Base-by-base conservation (phyloP, 805 yeast species). In the Pichia nanzhaoensis region DNA sequence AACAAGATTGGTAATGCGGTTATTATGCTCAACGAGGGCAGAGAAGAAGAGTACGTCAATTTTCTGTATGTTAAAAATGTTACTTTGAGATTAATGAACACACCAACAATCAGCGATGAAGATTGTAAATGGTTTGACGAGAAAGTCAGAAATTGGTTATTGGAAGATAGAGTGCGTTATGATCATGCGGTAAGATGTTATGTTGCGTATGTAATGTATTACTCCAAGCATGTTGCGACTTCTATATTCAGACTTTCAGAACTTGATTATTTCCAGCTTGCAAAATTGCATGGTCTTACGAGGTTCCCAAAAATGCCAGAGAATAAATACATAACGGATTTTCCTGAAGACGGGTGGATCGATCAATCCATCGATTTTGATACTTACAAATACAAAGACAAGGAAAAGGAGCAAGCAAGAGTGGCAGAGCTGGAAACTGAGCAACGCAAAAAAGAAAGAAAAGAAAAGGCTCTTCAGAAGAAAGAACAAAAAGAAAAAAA, bases 281-380 rank as follows among this genome's bases (percentile, higher is more conserved):
- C 93, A 1, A 74, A 70, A 51, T 71, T 85, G 68, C 89, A 84
- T 61, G 95, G 96, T 1, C 63, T 93, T 2, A 64, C 86, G 36
- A 72, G 96, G 53, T 65, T 91, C 47, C 99, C 99, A 8, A 78
- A 81, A 54, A 93, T 95, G 98, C 99, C 99, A 0, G 99, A 93
- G 59, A 74, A 81, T 19, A 69, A 67, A 44, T 69, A 73, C 53
- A 67, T 80, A 2, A 76, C 71, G 2, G 52, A 63, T 12, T 65
- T 80, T 55, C 85, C 89, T 0, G 77, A 73, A 41, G 81, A 78
- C 50, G 97, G 96, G 1, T 87, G 90, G 88, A 73, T 80, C 2
- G 72, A 66, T 17, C 69, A 69, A 24, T 67, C 68, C 2, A 69
- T 89, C 17, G 82, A 86, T 53, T 74, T 86, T 78, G 87, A 84